Evolutionary conservation across 306 rosid species (phyloP).

Genomic region (Trifolium dubium): DNA sequence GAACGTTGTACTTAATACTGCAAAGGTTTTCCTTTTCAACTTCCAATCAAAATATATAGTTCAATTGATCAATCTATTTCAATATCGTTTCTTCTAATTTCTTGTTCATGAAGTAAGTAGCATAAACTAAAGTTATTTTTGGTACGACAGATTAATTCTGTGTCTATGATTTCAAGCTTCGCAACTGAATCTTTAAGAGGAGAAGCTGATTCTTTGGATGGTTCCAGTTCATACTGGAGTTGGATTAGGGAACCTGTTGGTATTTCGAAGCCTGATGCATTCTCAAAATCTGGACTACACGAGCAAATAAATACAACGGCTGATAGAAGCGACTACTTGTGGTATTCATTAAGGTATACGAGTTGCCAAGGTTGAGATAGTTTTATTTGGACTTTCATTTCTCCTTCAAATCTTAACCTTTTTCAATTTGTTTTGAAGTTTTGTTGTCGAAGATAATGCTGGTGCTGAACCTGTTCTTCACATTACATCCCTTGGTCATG

Average conservation of each 20-base stretch:
- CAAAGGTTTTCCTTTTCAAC: slow-evolving; percentile 62
- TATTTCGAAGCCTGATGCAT: slow-evolving; percentile 74
- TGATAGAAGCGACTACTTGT: slow-evolving; percentile 88
- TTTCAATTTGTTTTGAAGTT: slow-evolving; percentile 49
- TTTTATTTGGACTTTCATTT: slow-evolving; percentile 28
- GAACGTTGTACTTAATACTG: slow-evolving; percentile 84
- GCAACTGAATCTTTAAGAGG: slow-evolving; percentile 52
- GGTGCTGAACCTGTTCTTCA: slow-evolving; percentile 73
- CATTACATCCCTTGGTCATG: slow-evolving; percentile 94
- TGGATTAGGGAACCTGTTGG: slow-evolving; percentile 90
- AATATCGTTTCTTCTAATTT: slow-evolving; percentile 22
- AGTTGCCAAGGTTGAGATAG: slow-evolving; percentile 23
- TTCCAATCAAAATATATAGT: too few relatives aligned
- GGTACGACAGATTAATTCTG: slow-evolving; percentile 73
- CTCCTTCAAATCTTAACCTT: slow-evolving; percentile 26
- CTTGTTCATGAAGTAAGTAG: slow-evolving; percentile 15
- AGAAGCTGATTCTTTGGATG: slow-evolving; percentile 53
- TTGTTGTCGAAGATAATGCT: slow-evolving; percentile 53
- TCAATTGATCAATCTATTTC: too few relatives aligned
- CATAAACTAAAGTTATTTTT: slow-evolving; percentile 22
- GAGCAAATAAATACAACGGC: slow-evolving; percentile 95
- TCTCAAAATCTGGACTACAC: slow-evolving; percentile 66
- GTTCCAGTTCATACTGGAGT: slow-evolving; percentile 69
- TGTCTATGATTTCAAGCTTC: slow-evolving; percentile 64
- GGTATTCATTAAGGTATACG: slow-evolving; percentile 85